Base-by-base conservation (phyloP, 2,329 filamentous ascomycete species). In the Cercospora beticola region DNA sequence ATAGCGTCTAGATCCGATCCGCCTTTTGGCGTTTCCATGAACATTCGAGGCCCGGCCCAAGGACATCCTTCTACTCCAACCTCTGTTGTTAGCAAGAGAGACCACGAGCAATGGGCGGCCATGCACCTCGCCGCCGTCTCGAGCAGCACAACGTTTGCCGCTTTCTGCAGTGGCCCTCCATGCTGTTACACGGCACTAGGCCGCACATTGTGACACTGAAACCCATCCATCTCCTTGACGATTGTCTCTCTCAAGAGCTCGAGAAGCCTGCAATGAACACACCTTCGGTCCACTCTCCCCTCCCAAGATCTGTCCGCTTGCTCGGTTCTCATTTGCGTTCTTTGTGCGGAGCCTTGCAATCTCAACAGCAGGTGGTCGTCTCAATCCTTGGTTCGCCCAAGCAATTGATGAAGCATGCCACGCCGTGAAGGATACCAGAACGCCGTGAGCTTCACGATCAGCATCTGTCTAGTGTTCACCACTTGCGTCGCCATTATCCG, bases 401-500 rank as follows among this genome's bases (percentile, higher is more conserved):
- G 49, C 49, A 56, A 16, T 6, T 28, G n/a, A 21, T 40, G n/a
- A 64, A 70, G 59, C 26, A 75, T 75, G 74, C 71, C 74, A 52
- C 69, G 64, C 31, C 70, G 71, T 40, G 64, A 74, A 54, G 75
- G 74, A 26, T 74, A 73, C 65, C 65, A 71, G 62, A 73, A 76
- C 36, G 71, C 72, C 3, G 64, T 75, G 68, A 74, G 70, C 43
- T 76, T 77, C 52, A 73, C 75, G 21, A 71, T 77, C 68, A 77
- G 74, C 62, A 71, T 78, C n/a, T 77, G 75, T 64, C 72, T 78
- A 31, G 72, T 72, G 43, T 78, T 77, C 60, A 77, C 74, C 28
- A 65, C 76, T 10, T 75, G 72, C 71, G 73, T 78, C 46, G 75
- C 73, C 26, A 63, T 74, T 7, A 66, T 77, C 23, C 72, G 77